A percentile compares a stretch with the other conserved stretches of the same genome.
Conservation (phyloP, 768 basidiomycete species). For the Hypholoma sublateritium region DNA sequence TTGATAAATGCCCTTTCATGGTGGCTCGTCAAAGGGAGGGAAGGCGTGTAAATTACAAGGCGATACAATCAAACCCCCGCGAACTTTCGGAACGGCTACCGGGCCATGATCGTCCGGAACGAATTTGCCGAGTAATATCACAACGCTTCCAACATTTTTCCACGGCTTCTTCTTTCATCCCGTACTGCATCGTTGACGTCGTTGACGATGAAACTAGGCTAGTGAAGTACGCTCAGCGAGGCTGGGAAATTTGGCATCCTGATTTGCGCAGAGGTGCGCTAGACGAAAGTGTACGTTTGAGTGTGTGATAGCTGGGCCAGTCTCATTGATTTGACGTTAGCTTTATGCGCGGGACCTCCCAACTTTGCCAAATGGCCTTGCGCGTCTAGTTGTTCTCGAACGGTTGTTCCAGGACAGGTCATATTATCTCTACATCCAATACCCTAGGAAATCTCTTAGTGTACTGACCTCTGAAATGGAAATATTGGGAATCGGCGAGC, state of each 20-base stretch:
- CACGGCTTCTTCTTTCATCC: no score
- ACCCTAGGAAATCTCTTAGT: background rate
- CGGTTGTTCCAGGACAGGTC: background rate
- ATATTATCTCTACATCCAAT: background rate
- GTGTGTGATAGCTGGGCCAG: background rate
- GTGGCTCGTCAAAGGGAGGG: no score
- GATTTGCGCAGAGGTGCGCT: slow-evolving; percentile 29
- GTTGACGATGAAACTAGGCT: slow-evolving; percentile 51
- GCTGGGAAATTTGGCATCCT: slow-evolving; percentile 48
- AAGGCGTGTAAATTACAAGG: no score
- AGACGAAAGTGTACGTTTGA: background rate
- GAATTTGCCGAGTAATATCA: no score
- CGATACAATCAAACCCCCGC: no score
- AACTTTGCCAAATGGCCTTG: background rate
- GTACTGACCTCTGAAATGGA: background rate
- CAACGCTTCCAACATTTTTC: no score
- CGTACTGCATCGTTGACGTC: no score
- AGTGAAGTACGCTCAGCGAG: slow-evolving; percentile 44
- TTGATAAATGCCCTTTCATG: no score
- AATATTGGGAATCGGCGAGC: background rate
- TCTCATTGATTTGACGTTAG: background rate
- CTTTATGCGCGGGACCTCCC: background rate
- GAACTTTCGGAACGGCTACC: no score
- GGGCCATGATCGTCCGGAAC: no score
- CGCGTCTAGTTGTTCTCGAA: background rate